Evolutionary conservation across 2,329 filamentous ascomycete genomes (phyloP).

Genomic region (Daldinia sp.): DNA sequence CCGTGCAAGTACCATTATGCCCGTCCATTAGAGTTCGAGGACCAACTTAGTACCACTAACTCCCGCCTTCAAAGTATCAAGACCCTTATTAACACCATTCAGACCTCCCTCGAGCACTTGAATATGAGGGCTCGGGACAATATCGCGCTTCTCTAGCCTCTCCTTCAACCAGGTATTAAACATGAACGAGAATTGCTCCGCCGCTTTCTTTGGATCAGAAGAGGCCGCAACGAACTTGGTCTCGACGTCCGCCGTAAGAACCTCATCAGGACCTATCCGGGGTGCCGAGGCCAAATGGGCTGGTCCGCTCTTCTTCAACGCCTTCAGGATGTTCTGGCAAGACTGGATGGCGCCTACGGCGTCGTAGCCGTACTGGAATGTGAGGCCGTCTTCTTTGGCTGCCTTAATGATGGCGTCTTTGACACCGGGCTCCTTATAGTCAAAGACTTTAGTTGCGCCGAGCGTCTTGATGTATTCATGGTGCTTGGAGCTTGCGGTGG

Average conservation of each 20-base stretch:
- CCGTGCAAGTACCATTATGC: neutral
- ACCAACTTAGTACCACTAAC: conserved; percentile 56
- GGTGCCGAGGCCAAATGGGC: conserved; percentile 52
- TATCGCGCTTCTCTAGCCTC: conserved; percentile 44
- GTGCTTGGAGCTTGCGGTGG: conserved; percentile 50
- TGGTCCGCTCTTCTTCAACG: conserved; percentile 40
- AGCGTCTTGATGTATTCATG: conserved; percentile 47
- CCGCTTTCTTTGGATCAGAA: conserved; percentile 45
- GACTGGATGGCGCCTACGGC: conserved; percentile 48
- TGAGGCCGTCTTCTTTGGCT: conserved; percentile 48
- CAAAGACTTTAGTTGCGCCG: conserved; percentile 52
- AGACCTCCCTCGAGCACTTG: conserved; percentile 50
- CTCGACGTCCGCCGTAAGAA: conserved; percentile 47
- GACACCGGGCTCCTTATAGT: conserved; percentile 49
- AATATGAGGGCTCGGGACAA: conserved; percentile 52
- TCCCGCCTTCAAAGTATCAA: conserved; percentile 48
- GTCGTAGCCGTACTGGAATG: conserved; percentile 53
- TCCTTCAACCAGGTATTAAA: conserved; percentile 50
- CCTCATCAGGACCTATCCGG: conserved; percentile 43
- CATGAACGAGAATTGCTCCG: conserved; percentile 52
- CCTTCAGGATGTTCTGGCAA: conserved; percentile 51
- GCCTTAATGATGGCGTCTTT: conserved; percentile 48
- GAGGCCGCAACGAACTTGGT: conserved; percentile 52
- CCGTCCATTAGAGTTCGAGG: conserved; percentile 46
- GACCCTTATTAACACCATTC: conserved; percentile 49